Conservation (phyloP, 257 asterid genomes). For the Apocynum venetum region DNA sequence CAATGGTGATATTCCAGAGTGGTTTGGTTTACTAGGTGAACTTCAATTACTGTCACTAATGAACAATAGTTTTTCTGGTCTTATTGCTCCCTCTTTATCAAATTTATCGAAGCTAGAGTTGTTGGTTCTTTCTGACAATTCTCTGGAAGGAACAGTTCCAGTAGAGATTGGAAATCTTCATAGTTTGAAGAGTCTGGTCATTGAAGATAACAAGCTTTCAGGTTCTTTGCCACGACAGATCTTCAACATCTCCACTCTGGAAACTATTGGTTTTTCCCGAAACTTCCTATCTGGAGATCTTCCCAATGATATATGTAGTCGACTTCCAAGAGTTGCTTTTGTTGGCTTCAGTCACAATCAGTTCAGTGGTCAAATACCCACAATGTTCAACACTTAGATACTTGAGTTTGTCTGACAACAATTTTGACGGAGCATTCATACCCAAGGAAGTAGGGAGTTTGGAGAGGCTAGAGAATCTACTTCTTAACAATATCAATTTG, state of each 20-base stretch:
- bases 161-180: slow-evolving; percentile 15
- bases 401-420: slow-evolving; percentile 10
- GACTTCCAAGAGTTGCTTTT: not conserved
- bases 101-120: not conserved
- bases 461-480: slow-evolving; percentile 1
- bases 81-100: not conserved
- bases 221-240: slow-evolving; percentile 19
- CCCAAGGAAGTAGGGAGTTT: slow-evolving; percentile 28
- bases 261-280: not conserved
- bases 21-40: slow-evolving; percentile 11
- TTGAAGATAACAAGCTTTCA: slow-evolving; percentile 14
- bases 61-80: not conserved
- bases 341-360: not conserved
- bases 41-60: not conserved
- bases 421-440: slow-evolving; percentile 18
- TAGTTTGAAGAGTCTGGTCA: slow-evolving; percentile 15
- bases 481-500: slow-evolving; percentile 21
- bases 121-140: not conserved
- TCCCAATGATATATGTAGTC: slow-evolving; percentile 17
- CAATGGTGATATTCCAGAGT: slow-evolving; percentile 21
- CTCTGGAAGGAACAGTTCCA: slow-evolving; percentile 13
- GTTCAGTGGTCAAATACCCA: not conserved
- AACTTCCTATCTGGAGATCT: slow-evolving; percentile 15
- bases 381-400: not conserved
- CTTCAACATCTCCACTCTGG: slow-evolving; percentile 20